Evolutionary conservation across 257 asterid genomes (phyloP), one percentile per base, ranked within the genome.

Genomic region (Galeopsis tetrahit): DNA sequence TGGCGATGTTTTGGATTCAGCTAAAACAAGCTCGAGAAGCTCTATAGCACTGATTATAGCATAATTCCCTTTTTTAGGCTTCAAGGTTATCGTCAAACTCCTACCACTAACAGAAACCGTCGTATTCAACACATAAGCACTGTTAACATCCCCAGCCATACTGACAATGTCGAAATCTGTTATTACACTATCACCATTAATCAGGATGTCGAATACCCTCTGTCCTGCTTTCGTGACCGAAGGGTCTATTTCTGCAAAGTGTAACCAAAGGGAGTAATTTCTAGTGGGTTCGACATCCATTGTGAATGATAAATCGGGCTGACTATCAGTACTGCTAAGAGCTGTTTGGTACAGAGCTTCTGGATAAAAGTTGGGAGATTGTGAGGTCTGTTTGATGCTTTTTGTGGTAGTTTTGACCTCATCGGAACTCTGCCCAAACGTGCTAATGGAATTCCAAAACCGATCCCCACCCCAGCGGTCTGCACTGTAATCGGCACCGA

Each of bases 401-500:
- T 52, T 82, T 49, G 52, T 53, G 61, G 94, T 83, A 55, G 87
- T 65, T 40, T 87, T 66, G 42, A 55, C 68, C 40, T 51, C 75
- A 56, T 83, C 97, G 51, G 97, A 79, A 73, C 74, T 66, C 66
- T 75, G 81, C 7, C 91, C 97, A 43, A 88, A 86, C 1, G 96
- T 82, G 35, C 59, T 53, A 42, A 90, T 79, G 21, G 87, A 79
- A 69, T 81, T 81, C 99, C 98, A 92, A 70, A 92, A 92, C 17
- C 98, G 85, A 75, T 95, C 98, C 68, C 98, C 99, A 71, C 99
- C 98, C 98, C 98, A 95, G 10, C 44, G 80, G 57, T 92, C 88
- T 6, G 90, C 98, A 56, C 84, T 76, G 68, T 85, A 90, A 77
- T 95, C 99, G 14, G 80, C 95, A 49, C 87, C 99, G 62, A 83